Evolutionary conservation across 164 flowering plant genomes (phyloP).

Genomic region (Paratinospora sagittata): DNA sequence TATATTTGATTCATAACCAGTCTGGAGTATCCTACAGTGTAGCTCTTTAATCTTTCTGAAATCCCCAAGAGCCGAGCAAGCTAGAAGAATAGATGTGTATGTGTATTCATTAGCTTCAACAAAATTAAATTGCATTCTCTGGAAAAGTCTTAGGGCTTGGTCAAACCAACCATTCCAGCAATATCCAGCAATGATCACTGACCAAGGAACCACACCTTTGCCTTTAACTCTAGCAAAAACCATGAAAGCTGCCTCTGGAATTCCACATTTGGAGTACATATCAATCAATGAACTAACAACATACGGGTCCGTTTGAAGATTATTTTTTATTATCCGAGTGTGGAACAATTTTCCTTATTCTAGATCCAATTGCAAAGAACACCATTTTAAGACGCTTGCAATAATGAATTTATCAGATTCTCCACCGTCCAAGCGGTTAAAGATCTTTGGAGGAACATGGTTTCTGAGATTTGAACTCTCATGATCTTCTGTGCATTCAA

Average conservation of each 20-base stretch:
- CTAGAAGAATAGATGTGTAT: slow-evolving; percentile 26
- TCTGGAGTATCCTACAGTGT: slow-evolving; percentile 23
- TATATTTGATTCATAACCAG: slow-evolving; percentile 18
- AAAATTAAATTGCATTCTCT: slow-evolving; percentile 19
- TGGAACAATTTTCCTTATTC: slow-evolving; percentile 26
- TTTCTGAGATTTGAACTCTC: slow-evolving; percentile 3
- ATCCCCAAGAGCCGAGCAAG: slow-evolving; percentile 25
- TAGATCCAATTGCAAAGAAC: slow-evolving; percentile 20
- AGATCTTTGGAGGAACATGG: slow-evolving; percentile 20
- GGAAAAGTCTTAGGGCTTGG: slow-evolving; percentile 19
- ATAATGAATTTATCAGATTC: slow-evolving; percentile 27
- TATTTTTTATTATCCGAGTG: slow-evolving; percentile 24
- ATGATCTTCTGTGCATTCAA: slow-evolving; percentile 20
- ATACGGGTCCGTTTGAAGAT: slow-evolving; percentile 19
- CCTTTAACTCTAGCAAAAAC: slow-evolving; percentile 23
- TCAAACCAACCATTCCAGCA: slow-evolving; percentile 20
- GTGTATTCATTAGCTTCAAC: slow-evolving; percentile 26
- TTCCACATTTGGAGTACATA: slow-evolving; percentile 32
- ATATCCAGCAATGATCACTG: slow-evolving; percentile 27
- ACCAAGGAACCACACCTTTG: slow-evolving; percentile 30
- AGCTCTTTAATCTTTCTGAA: slow-evolving; percentile 20
- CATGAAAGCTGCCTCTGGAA: slow-evolving; percentile 23
- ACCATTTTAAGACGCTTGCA: slow-evolving; percentile 27
- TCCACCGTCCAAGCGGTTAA: slow-evolving; percentile 16
- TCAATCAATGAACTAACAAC: slow-evolving; percentile 25